Base-by-base conservation (phyloP, 192 early-diverging fungal species). In the Entomortierella beljakovae region DNA sequence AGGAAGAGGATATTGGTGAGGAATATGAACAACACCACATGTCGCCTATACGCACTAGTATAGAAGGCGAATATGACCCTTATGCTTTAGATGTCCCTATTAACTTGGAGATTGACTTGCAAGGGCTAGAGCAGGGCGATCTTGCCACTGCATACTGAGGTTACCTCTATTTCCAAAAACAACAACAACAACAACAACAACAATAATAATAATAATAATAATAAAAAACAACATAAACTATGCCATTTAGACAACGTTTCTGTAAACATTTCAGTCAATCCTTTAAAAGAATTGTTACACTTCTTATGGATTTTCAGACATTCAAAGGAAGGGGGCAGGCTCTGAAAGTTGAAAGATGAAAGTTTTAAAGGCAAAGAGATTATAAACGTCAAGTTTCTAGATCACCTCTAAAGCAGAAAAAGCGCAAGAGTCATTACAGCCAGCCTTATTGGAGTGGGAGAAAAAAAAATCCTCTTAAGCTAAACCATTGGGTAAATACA, bases 61-160 rank as follows among this genome's bases (percentile, higher is more conserved):
- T 53, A 26, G 62, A 64, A 23, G 32, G 20, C 23, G 61, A 54
- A 49, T 61, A 63, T 31, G 75, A 79, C 43, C 75, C 67, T 0
- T 79, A 79, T 42, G 75, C 75, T 18, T 26, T 79, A 7, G 75
- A 79, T 50, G 75, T 79, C 7, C 67, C 75, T 32, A 70, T 79
- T n/a, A 69, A 79, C 34, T 37, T 79, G 8, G 75, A 64, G 57
- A 70, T 79, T 20, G 75, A 79, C 49, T 34, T 79, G 11, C 66
- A 79, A n/a, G 75, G 67, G 22, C 34, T 79, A 23, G 62, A 58
- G 35, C 67, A 79, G 38, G 75, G 61, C 0, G 67, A 79, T 53
- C 22, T 61, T 3, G 46, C 15, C 51, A 16, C 25, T 29, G 4
- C 51, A 46, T 16, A 16, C 3, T 46, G 43, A 46, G n/a, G n/a